Base-by-base conservation (phyloP, 2,329 filamentous ascomycete genomes). In the Ambrosiella beaveri region DNA sequence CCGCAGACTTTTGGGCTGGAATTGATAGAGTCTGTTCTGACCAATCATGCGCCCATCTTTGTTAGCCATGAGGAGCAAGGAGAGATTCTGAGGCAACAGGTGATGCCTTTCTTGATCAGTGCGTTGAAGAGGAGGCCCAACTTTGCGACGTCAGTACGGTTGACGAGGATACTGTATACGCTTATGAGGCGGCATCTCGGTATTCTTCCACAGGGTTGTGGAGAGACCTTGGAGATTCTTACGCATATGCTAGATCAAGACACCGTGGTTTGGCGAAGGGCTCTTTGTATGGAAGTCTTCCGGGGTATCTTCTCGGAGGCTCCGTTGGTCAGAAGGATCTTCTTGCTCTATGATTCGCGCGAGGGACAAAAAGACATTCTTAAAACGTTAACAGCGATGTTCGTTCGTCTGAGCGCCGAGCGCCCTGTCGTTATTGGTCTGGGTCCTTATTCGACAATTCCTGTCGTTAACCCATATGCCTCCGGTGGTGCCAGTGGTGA, bases 391-490 rank as follows among this genome's bases (percentile, higher is more conserved):
- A 85, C 93, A 62, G 86, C 88, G 8, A 84, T 86, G 0, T 90
- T 98, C 66, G 93, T 97, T n/a, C 82, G 89, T 12, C 74, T 97
- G 7, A 91, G 91, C 57, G 89, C 89, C 0, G 93, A 98, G 66
- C 95, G 89, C 65, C 93, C 93, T 1, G 74, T 80, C 0, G 75
- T 95, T 35, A 97, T 98, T 62, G 93, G 93, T 0, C 78, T 97
- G 2, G 85, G 90, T 3, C 84, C 87, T 62, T 88, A 95, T 64
- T 97, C 93, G 1, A 90, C 88, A 0, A 80, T 91, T 39, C 89
- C 93, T 5, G 77, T 79, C 0, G 76, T 78, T 7, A 75, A 74
- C 47, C 77, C 79, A 3, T 75, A 76, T 50, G 75, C 75, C 39
- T 75, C 73, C 47, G 74, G 75, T 54, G 78, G 80, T 45, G 71